Percentiles rank a stretch among this genome's conserved stretches.
Conservation (phyloP, 192 early-diverging fungal species). For the Kickxella alabastrina region DNA sequence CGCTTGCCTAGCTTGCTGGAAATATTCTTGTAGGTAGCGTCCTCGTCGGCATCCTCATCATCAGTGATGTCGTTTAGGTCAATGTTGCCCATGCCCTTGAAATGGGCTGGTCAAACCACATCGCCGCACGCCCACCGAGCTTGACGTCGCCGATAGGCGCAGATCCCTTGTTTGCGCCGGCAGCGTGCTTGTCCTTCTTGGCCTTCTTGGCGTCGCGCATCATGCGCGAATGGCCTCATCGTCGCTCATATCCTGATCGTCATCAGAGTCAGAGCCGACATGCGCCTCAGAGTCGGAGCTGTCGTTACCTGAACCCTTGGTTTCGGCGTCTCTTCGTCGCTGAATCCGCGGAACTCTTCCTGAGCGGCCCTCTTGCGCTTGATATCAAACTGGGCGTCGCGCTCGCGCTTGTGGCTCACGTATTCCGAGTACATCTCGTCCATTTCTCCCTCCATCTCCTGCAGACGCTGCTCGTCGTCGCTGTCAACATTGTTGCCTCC, state of each 20-base stretch:
- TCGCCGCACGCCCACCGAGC: slow-evolving; percentile 78
- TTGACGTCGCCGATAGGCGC: slow-evolving; percentile 25
- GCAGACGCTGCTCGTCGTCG: slow-evolving; percentile 56
- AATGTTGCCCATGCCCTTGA: slow-evolving; percentile 63
- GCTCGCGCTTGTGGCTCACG: slow-evolving; percentile 65
- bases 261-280: slow-evolving; percentile 37
- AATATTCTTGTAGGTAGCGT: background rate
- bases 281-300: slow-evolving; percentile 16
- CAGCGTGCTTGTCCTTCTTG: slow-evolving; percentile 13
- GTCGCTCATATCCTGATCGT: slow-evolving; percentile 31
- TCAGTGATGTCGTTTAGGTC: slow-evolving; percentile 57
- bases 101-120: slow-evolving; percentile 94
- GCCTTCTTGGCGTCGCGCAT: slow-evolving; percentile 28
- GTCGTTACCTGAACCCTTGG: slow-evolving; percentile 28
- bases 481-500: slow-evolving; percentile 21
- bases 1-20: slow-evolving; percentile 38
- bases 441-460: slow-evolving; percentile 61
- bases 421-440: slow-evolving; percentile 68
- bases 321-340: slow-evolving; percentile 29
- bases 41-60: slow-evolving; percentile 51
- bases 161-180: slow-evolving; percentile 22
- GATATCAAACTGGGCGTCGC: slow-evolving; percentile 71
- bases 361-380: slow-evolving; percentile 65
- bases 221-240: slow-evolving; percentile 50
- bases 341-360: slow-evolving; percentile 65